Percentiles rank a stretch among this genome's conserved stretches.
Evolutionary conservation across 371 early-diverging fungal species (phyloP).

Genomic region (Mortierella sp.): DNA sequence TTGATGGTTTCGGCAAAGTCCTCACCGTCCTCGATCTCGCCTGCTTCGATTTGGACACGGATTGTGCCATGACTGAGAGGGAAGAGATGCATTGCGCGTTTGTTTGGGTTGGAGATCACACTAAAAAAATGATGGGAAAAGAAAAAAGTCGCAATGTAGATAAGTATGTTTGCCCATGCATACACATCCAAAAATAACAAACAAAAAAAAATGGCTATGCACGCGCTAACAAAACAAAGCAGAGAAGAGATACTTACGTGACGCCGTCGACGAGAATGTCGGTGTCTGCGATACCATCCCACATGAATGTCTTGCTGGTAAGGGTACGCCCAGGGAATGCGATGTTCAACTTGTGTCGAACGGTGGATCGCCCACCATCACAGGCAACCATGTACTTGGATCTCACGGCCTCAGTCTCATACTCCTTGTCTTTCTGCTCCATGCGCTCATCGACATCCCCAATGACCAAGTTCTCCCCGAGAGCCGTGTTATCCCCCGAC

Average conservation of each 20-base stretch:
- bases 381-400: constrained; percentile 55
- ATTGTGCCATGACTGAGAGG: constrained; percentile 24
- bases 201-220: neutral
- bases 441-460: constrained; percentile 8
- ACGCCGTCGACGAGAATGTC: constrained; percentile 17
- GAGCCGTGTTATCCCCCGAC: constrained; percentile 10
- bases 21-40: constrained; percentile 23
- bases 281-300: constrained; percentile 25
- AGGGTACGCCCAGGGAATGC: constrained; percentile 40
- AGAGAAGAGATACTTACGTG: constrained; percentile 24
- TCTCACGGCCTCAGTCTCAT: constrained; percentile 20
- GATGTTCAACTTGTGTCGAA: constrained; percentile 49
- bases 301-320: constrained; percentile 19
- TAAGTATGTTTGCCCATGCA: neutral
- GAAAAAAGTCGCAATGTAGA: neutral
- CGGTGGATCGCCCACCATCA: constrained; percentile 56
- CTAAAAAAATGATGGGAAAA: constrained; percentile 15
- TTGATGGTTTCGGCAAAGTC: constrained; percentile 22
- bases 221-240: neutral
- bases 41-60: constrained; percentile 22
- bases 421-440: constrained; percentile 23
- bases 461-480: constrained; percentile 9
- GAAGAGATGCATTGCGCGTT: constrained; percentile 14
- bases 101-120: constrained; percentile 20
- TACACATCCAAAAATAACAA: neutral